Percentiles rank a stretch among this genome's conserved stretches.
phyloP scores from a whole-genome alignment of 805 yeast species.

The Wickerhamiella qilinensis region DNA sequence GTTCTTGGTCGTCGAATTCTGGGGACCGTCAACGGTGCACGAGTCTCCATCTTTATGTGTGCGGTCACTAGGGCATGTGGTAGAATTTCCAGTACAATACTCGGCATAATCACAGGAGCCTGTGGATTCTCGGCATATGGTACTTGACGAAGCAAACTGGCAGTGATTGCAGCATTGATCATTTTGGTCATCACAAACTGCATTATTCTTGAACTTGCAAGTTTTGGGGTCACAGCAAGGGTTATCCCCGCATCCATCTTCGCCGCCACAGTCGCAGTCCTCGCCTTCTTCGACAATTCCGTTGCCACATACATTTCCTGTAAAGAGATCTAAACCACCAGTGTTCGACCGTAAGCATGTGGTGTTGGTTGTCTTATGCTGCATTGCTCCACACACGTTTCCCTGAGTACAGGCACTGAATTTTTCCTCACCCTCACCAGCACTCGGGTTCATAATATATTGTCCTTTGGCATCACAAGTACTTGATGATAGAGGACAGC shows the following conservation, averaged over 20 bases:
- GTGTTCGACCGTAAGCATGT: slow-evolving; percentile 11
- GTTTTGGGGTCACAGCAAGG: slow-evolving; percentile 16
- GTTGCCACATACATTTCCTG: slow-evolving; percentile 23
- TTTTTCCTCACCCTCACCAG: slow-evolving; percentile 16
- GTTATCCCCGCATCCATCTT: slow-evolving; percentile 18
- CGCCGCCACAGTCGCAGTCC: slow-evolving; percentile 26
- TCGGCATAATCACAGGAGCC: slow-evolving; percentile 23
- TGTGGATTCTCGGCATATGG: slow-evolving; percentile 19
- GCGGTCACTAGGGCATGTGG: slow-evolving; percentile 20
- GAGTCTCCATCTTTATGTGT: slow-evolving; percentile 16
- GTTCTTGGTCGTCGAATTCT: slow-evolving; percentile 5
- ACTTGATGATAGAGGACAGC: slow-evolving; percentile 21
- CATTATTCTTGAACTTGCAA: slow-evolving; percentile 10
- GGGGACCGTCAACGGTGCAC: slow-evolving; percentile 11
- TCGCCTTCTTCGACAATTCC: slow-evolving; percentile 27
- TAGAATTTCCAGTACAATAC: slow-evolving; percentile 21
- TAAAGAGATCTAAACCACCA: slow-evolving; percentile 14
- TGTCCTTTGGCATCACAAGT: slow-evolving; percentile 21
- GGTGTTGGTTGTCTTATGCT: slow-evolving; percentile 16
- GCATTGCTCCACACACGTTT: slow-evolving; percentile 21
- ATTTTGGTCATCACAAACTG: slow-evolving; percentile 15
- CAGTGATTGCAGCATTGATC: slow-evolving; percentile 21
- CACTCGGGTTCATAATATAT: slow-evolving; percentile 24
- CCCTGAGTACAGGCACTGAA: slow-evolving; percentile 23
- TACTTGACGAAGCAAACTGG: slow-evolving; percentile 16